Percentiles rank a stretch among this genome's conserved stretches.
phyloP scores from a whole-genome alignment of 2,329 filamentous ascomycete species.

The Daldinia sp. region DNA sequence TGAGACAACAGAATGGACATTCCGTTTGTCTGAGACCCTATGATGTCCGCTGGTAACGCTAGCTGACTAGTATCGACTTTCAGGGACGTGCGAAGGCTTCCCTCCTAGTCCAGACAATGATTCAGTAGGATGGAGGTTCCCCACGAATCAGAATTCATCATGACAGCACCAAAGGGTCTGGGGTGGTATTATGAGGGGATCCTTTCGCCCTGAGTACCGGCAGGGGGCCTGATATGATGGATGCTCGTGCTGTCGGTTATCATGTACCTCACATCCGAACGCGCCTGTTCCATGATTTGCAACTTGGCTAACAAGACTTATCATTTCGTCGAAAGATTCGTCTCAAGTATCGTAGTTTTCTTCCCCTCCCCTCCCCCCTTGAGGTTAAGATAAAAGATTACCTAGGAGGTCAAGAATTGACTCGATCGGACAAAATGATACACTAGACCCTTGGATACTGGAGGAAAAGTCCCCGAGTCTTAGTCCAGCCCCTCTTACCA shows the following conservation, averaged over 20 bases:
- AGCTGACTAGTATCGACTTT: conserved; percentile 14
- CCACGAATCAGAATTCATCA: conserved; percentile 26
- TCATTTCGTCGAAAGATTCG: not conserved
- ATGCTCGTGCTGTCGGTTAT: conserved; percentile 1
- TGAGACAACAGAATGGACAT: conserved; percentile 22
- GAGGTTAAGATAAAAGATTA: conserved; percentile 1
- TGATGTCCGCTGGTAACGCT: conserved; percentile 14
- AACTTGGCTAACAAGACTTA: conserved; percentile 13
- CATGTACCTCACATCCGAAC: not conserved
- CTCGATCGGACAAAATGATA: conserved; percentile 4
- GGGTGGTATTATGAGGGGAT: conserved; percentile 33
- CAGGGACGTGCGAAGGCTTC: conserved; percentile 22
- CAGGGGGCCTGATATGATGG: conserved; percentile 16
- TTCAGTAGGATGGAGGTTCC: conserved; percentile 16
- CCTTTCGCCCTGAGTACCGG: conserved; percentile 19
- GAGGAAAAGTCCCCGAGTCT: conserved; percentile 21
- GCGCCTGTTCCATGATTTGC: conserved; percentile 18
- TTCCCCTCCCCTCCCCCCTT: not conserved
- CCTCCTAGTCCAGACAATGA: conserved; percentile 25
- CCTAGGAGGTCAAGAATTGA: not conserved
- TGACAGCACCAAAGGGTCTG: conserved; percentile 21
- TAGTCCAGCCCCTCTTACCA: conserved; percentile 28
- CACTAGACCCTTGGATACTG: conserved; percentile 11
- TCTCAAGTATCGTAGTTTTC: conserved; percentile 11
- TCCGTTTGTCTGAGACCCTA: conserved; percentile 8